Percentiles rank a stretch among this genome's conserved stretches.
phyloP scores from a whole-genome alignment of 768 basidiomycete species.

The Suillus spraguei region DNA sequence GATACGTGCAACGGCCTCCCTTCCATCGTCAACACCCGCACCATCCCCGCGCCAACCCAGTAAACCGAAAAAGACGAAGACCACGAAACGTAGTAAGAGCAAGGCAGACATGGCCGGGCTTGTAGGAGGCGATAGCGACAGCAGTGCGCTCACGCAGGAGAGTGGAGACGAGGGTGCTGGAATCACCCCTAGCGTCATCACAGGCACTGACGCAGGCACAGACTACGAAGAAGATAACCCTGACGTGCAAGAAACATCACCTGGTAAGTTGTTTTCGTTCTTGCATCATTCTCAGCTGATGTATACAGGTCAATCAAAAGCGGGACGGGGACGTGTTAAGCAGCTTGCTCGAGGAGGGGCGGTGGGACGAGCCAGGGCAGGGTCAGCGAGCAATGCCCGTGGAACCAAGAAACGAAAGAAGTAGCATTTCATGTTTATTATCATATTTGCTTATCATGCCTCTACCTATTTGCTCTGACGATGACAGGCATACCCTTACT shows the following conservation, averaged over 20 bases:
- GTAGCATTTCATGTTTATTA: conserved; percentile 18
- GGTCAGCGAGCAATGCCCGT: conserved; percentile 25
- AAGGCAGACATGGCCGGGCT: conserved; percentile 67
- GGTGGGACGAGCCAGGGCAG: conserved; percentile 29
- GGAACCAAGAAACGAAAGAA: conserved; percentile 35
- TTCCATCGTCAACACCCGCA: conserved; percentile 54
- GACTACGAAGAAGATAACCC: conserved; percentile 71
- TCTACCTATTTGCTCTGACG: not conserved
- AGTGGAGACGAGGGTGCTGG: conserved; percentile 71
- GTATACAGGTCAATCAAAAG: conserved; percentile 22
- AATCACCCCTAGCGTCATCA: conserved; percentile 64
- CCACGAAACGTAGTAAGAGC: conserved; percentile 47
- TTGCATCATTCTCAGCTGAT: conserved; percentile 18
- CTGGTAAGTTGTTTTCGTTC: conserved; percentile 45
- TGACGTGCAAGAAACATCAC: conserved; percentile 60
- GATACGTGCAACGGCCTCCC: conserved; percentile 62
- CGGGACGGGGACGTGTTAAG: conserved; percentile 31
- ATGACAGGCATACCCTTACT: not conserved
- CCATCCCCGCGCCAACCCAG: conserved; percentile 48
- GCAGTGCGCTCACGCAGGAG: conserved; percentile 81
- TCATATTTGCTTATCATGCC: conserved; percentile 1
- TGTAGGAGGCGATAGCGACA: conserved; percentile 83
- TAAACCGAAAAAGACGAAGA: conserved; percentile 42
- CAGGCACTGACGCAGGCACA: conserved; percentile 71
- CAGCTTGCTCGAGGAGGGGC: conserved; percentile 24